Evolutionary conservation across 179 eudicot species (phyloP), one percentile per base, ranked within the genome.

Genomic region (Nepenthes alata): DNA sequence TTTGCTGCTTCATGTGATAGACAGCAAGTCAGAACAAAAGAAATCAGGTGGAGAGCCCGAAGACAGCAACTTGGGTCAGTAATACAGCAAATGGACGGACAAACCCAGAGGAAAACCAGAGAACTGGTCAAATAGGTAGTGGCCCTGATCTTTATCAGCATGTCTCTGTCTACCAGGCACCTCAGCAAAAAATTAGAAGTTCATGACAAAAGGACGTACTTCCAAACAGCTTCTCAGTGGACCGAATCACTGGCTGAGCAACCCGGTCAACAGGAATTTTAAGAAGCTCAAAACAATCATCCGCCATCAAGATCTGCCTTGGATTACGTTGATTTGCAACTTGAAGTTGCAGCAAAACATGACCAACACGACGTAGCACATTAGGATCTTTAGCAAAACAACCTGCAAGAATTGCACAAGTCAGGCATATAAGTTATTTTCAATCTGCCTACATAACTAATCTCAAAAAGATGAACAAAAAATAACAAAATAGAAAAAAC

Each of bases 341-440:
- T 51, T 89, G 98, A 55, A 85, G 81, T 78, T 83, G 91, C 79
- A 87, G 80, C 72, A 93, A 71, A 73, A 82, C 78, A 68, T 87
- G 85, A 60, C 85, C 88, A 55, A 78, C 97, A 37, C 84, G 97
- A 9, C 85, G 83, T 53, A 93, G 78, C 75, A 87, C 69, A 63
- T 47, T 82, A 15, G 93, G 84, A 77, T 93, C 95, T 78, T 66
- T 87, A 47, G 97, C 95, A 69, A 83, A 87, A 89, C 87, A 89
- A 73, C 97, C 98, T 93, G 84, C 63, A 72, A 56, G 6, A 65
- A 36, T 34, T 51, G 53, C 63, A 14, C 37, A 56, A 58, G 4
- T 34, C 11, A 14, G 16, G 57, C 48, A 56, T 44, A 39, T 49
- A 47, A 58, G 47, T 38, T 13, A 38, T 37, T 16, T 16, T 16